Base-by-base conservation (phyloP, 2,329 filamentous ascomycete genomes). In the Xylaria arbuscula region DNA sequence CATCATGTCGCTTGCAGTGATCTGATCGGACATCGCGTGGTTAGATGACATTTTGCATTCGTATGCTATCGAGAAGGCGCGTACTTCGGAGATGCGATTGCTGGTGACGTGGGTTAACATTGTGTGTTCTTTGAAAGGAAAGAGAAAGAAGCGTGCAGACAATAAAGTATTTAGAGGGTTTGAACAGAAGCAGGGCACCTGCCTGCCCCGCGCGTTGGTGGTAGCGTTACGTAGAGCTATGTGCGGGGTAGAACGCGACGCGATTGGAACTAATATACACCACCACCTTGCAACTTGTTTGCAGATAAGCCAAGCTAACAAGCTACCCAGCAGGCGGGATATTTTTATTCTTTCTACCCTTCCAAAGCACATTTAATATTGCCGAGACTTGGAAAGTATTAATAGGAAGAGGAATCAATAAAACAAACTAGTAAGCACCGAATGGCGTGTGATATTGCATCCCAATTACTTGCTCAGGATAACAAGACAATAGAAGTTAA, bases 1-100 rank as follows among this genome's bases (percentile, higher is more conserved):
- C 36, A 60, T 48, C 24, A 60, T 65, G 32, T 65, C 36, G 1
- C 17, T 51, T 45, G 40, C 48, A 36, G 55, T 65, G 42, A 57
- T 58, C 40, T 56, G 1, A 1, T 62, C 17, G 22, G 36, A 62
- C 36, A 54, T 64, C 7, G 48, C 34, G 50, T 17, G 19, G 13
- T 50, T 13, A 10, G 45, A 42, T 42, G 53, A 22, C 28, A 64
- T 64, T 28, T 58, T 64, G 36, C 9, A 60, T 60, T 48, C 38
- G 11, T 60, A 36, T 50, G 32, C 22, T 36, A 36, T 60, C n/a
- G n/a, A 60, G 32, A 60, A 17, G 28, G 45, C 38, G 57, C 57
- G 45, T 7, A 19, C 36, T 57, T 42, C 42, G 22, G 22, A 24
- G 11, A 42, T 57, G 38, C 38, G 38, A 53, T 53, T 53, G 50